Evolutionary conservation across 2,329 filamentous ascomycete species (phyloP), one percentile per base, ranked within the genome.

Genomic region (Trichoderma afroharzianum): DNA sequence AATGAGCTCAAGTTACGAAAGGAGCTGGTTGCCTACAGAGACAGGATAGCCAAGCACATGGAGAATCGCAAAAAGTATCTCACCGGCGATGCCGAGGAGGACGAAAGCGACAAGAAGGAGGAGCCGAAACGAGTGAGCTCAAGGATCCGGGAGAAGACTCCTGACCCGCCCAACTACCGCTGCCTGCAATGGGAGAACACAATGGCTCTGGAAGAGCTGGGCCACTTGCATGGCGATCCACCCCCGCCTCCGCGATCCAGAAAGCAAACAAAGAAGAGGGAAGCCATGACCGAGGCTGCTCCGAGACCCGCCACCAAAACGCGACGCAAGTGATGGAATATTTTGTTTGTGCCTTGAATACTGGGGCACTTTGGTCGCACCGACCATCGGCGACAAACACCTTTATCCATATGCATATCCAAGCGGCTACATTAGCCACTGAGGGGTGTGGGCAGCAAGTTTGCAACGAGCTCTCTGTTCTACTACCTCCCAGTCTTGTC

Each of bases 1-100:
- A 94, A 97, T 74, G 96, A 99, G 82, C 83, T 92, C 74, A 95
- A 94, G 78, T 85, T 99, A 63, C 90, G 92, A 73, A 98, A 98
- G 81, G 95, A 98, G 80, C 87, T 99, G 4, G 84, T 91, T 64
- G 83, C 86, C 24, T 97, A 92, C 83, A 91, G 90, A 64, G 91
- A 95, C 53, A 89, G 90, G 76, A 97, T 98, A 74, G 84, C 87
- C 28, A 87, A 88, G 73, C 90, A 94, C 77, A 98, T 98, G 95
- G 86, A 91, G 76, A 91, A 91, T 77, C 91, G 97, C 73, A 89
- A 89, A 73, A 85, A 87, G 74, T 97, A 97, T 77, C 85, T 88
- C 36, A 79, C 81, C 24, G 74, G 75, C 15, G 76, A 79, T 6
- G 80, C 79, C 7, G 80, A 82, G 74, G 81, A 82, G 74, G 80